Evolutionary conservation across 805 yeast species (phyloP), one percentile per base, ranked within the genome.

Genomic region (Priceomyces melissophilus): DNA sequence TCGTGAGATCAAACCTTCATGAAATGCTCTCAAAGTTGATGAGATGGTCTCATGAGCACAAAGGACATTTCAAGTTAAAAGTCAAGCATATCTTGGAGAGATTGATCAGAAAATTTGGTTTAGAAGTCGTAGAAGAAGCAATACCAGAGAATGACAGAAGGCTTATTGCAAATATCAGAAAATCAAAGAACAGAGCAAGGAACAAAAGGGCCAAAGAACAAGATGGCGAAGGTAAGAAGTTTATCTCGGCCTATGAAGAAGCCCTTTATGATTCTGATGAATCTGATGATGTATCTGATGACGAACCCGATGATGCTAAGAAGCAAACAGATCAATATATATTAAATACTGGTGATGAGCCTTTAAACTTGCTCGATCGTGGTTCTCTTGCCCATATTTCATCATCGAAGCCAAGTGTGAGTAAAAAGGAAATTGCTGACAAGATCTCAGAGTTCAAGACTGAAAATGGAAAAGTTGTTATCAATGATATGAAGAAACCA

Each of bases 1-100:
- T 82, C 50, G 80, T 93, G 40, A 76, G 75, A 50, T 74, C 81
- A 7, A 81, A 82, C 50, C 75, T 91, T 53, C 73, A 73, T 27
- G 81, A 77, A 9, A 65, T 93, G 38, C 68, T 93, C 40, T 71
- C 76, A 17, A 84, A 86, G 53, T 74, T 93, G 54, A 72, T 93
- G 77, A 80, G 81, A 46, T 90, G 97, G 93, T 87, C 96, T 32
- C 93, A 88, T 60, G 97, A 90, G 60, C 97, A 91, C 64, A 87
- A 88, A 56, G 95, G 95, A 36, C 96, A 89, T 58, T 93, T 93
- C 75, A 89, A 87, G 60, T 78, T 90, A 10, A 91, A 87, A 63
- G 91, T 93, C 29, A 87, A 88, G 68, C 97, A 93, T 57, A 84
- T 93, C 40, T 71, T 93, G 47, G 99, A 93, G 72, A 79, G 98